These are phyloP conservation scores for Myriosclerotinia duriaeana DNA, from an alignment of 2,329 filamentous ascomycete genomes.

Conservation along the genomic window DNA sequence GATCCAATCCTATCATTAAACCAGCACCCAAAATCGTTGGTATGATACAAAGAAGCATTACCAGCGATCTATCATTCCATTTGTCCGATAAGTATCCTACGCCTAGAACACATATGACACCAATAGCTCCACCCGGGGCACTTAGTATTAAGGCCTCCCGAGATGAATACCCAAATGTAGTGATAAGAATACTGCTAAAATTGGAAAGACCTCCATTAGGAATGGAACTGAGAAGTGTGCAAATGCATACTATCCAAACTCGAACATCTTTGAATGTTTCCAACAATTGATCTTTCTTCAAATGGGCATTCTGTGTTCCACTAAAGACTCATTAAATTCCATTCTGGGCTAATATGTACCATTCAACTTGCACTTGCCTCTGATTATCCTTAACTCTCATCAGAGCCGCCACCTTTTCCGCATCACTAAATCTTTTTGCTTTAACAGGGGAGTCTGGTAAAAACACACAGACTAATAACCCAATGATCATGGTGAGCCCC, in stretches of 20 bases:
- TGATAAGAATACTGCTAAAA: neutral
- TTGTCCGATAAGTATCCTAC: too few relatives aligned
- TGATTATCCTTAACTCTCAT: neutral
- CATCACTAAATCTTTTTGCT: conserved; percentile 43
- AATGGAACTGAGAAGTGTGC: neutral
- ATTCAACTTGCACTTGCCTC: neutral
- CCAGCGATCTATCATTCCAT: too few relatives aligned
- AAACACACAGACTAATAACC: neutral
- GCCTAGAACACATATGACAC: too few relatives aligned
- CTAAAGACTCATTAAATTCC: neutral
- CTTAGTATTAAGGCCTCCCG: too few relatives aligned
- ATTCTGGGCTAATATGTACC: neutral
- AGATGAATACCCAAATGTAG: neutral
- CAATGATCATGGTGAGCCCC: conserved; percentile 13
- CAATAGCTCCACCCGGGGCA: too few relatives aligned
- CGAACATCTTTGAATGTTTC: neutral
- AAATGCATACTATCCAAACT: neutral
- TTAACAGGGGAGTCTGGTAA: conserved; percentile 36
- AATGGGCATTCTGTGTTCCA: neutral
- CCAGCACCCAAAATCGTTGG: too few relatives aligned
- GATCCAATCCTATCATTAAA: too few relatives aligned
- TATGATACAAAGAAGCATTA: too few relatives aligned
- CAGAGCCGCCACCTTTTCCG: conserved; percentile 39
- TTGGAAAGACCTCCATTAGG: neutral
- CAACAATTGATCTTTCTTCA: neutral